Evolutionary conservation across 1,139 yeast genomes (phyloP), one percentile per base, ranked within the genome.

Genomic region (Arxiozyma telluris): DNA sequence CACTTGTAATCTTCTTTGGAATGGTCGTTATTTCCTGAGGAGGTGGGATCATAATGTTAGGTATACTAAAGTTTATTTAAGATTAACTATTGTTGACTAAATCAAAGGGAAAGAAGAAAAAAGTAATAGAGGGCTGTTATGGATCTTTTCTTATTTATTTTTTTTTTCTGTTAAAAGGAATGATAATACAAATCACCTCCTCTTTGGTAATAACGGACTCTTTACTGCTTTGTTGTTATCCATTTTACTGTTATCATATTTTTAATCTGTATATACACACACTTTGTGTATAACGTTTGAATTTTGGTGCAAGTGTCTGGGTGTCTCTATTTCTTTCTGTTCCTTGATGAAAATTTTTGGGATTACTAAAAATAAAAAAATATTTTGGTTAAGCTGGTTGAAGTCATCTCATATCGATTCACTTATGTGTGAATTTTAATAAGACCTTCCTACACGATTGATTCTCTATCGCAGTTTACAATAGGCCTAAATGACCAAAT

Each of bases 1-100:
- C 62, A n/a, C 59, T 61, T 9, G 61, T 59, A 6, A 73, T 54
- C 50, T 64, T 65, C 41, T 55, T 57, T 1, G 69, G 59, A 30
- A 65, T 57, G 7, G 38, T 44, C 5, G 30, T 22, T 3, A 46
- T 46, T 12, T 51, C 53, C 12, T 41, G 38, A 38, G 21, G 34
- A 5, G 38, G 42, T 7, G 44, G 50, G 11, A 34, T 15, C 39
- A 34, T 34, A 15, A 4, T 23, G 30, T 43, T 22, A 23, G 22
- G 27, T 42, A 34, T 12, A 34, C 2, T 34, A 34, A 34, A 34
- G 12, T 2, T 34, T 3, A 8, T 15, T 15, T 15, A 34, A 15
- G n/a, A 15, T 34, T 34, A 12, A 34, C 12, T 34, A 15, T 34
- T 34, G 4, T 34, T 34, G 8, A 2, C n/a, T 34, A 15, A 12